Evolutionary conservation across 1,139 yeast species (phyloP), one percentile per base, ranked within the genome.

Genomic region (Lodderomyces orthopsilosis): DNA sequence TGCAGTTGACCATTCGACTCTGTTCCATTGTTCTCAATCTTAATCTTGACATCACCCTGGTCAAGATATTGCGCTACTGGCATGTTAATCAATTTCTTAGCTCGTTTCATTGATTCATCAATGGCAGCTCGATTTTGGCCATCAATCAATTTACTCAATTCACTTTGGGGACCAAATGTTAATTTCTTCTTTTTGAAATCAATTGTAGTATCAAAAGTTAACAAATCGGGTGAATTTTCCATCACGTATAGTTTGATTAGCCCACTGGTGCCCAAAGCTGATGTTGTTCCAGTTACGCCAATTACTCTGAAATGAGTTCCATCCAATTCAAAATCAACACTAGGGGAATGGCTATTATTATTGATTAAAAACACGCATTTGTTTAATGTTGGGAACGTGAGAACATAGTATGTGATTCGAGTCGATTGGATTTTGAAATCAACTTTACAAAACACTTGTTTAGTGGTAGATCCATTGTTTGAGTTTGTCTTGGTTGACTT

Each of bases 241-340:
- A 70, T 54, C 6, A 66, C 58, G 41, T 50, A 61, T 27, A 66
- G 42, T 40, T 61, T 58, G 33, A 68, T 54, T 10, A 62, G 51
- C 1, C 70, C 66, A 41, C 61, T 65, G 2, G 48, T 42, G 7
- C 73, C 74, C 47, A 69, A 68, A 1, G 74, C 66, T 8, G 75
- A 66, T 1, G 71, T 55, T 2, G 69, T 64, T 0, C 73, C 74
- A 3, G 72, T 60, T 1, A 66, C 60, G 0, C 75, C 75, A 32
- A 51, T 45, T 3, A 67, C 53, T 23, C 76, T 55, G 22, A 70
- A 52, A 42, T 65, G 65, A 21, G 70, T 60, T 26, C 51, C 54
- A 30, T 56, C 53, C 51, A 58, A 61, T 22, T 51, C 45, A 26
- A 66, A 57, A 47, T 70, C 76, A 7, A 65, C 68, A 10, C 63